phyloP scores from a whole-genome alignment of 805 yeast species.

The Dipodascopsis uninucleata region DNA sequence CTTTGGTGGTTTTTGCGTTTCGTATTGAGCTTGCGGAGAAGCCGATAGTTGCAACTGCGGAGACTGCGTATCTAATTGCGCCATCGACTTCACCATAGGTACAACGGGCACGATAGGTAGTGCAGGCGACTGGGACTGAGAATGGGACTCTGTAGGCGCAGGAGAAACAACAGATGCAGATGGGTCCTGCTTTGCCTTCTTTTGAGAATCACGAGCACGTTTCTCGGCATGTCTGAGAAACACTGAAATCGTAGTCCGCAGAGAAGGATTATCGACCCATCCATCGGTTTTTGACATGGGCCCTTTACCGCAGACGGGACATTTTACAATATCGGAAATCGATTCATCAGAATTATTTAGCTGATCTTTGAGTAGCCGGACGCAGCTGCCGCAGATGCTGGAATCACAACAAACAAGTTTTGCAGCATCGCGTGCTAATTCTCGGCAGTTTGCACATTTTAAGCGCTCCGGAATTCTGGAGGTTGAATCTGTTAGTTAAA shows the following conservation, averaged over 20 bases:
- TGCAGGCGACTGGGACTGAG: not conserved
- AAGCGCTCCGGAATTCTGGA: conserved; percentile 24
- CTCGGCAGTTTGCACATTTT: conserved; percentile 18
- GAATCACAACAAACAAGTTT: conserved; percentile 21
- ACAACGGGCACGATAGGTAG: not conserved
- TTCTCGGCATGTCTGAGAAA: conserved; percentile 26
- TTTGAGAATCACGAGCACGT: conserved; percentile 13
- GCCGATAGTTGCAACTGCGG: too few species aligned
- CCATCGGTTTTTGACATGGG: conserved; percentile 6
- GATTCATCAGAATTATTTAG: not conserved
- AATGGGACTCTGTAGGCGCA: not conserved
- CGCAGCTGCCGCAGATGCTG: conserved; percentile 14
- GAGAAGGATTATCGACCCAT: conserved; percentile 14
- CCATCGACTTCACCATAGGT: not conserved
- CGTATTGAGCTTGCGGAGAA: too few species aligned
- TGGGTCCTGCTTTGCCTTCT: too few species aligned
- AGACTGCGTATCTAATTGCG: not conserved
- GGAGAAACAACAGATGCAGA: too few species aligned
- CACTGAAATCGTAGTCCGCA: conserved; percentile 23
- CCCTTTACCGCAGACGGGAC: conserved; percentile 19
- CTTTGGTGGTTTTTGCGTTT: too few species aligned
- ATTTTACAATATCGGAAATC: not conserved
- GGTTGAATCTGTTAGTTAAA: too few species aligned
- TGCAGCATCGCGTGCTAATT: conserved; percentile 23
- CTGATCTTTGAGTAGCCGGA: not conserved